These are phyloP conservation scores for Cutaneotrichosporon mucoides DNA, from an alignment of 1,284 basidiomycete species.

Conservation along the genomic window DNA sequence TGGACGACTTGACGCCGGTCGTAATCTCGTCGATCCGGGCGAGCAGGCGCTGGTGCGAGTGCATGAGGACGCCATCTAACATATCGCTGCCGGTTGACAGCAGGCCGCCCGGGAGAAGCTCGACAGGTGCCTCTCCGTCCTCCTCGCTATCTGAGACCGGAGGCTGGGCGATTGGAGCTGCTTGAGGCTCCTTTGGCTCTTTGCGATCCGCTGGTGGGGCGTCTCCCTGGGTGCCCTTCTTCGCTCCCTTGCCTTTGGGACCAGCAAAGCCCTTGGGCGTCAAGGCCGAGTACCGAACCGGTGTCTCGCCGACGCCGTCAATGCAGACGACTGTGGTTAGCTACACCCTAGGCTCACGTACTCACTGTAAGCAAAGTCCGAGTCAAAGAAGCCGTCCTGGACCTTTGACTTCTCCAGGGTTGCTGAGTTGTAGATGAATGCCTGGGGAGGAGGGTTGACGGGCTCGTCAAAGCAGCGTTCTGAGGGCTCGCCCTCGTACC, in stretches of 20 bases:
- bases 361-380: constrained; percentile 48
- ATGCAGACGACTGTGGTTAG: constrained; percentile 36
- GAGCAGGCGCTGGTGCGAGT: constrained; percentile 46
- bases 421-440: constrained; percentile 38
- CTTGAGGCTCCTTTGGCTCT: too few species aligned
- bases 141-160: too few species aligned
- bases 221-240: too few species aligned
- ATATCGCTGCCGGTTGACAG: constrained; percentile 32
- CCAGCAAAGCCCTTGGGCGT: constrained; percentile 3
- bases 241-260: too few species aligned
- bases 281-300: not conserved
- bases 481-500: constrained; percentile 40
- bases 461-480: constrained; percentile 46
- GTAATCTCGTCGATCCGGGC: constrained; percentile 35
- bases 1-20: not conserved
- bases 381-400: constrained; percentile 46
- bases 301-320: constrained; percentile 25
- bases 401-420: constrained; percentile 35
- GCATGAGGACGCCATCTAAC: constrained; percentile 46
- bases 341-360: not conserved
- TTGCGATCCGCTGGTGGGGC: too few species aligned
- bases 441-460: constrained; percentile 44
- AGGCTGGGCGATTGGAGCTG: too few species aligned
- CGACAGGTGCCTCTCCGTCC: not conserved
- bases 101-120: not conserved